Percentiles rank a stretch among this genome's conserved stretches.
These are phyloP conservation scores for Camellia sinensis DNA, from an alignment of 148 eudicot genomes.

Conservation along the genomic window DNA sequence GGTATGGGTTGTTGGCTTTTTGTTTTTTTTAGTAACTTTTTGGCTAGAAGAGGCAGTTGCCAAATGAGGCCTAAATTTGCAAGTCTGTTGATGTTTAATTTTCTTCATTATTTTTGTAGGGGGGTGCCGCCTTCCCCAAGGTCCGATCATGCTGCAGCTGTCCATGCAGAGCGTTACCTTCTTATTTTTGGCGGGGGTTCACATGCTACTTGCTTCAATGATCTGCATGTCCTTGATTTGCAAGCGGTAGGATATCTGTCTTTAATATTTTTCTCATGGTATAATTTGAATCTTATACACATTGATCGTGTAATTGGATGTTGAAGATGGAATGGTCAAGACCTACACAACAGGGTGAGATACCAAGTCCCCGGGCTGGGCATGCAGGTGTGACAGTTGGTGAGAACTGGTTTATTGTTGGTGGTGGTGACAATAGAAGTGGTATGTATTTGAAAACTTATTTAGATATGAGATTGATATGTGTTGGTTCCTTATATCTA, in stretches of 20 bases:
- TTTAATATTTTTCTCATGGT: slow-evolving; percentile 8
- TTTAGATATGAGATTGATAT: background rate
- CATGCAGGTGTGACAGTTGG: slow-evolving; percentile 97
- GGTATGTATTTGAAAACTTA: slow-evolving; percentile 48
- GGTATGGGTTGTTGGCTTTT: too few relatives aligned
- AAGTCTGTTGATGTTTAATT: background rate
- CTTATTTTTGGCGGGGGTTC: slow-evolving; percentile 98
- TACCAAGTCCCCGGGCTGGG: slow-evolving; percentile 97
- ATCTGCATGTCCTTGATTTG: slow-evolving; percentile 94
- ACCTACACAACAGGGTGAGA: slow-evolving; percentile 91
- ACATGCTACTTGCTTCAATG: slow-evolving; percentile 97
- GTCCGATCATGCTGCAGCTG: slow-evolving; percentile 99
- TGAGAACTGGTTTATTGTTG: slow-evolving; percentile 97
- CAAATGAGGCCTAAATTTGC: too few relatives aligned
- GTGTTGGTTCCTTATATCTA: slow-evolving; percentile 4
- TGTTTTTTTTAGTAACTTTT: too few relatives aligned
- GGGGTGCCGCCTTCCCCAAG: slow-evolving; percentile 95
- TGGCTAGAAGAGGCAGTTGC: too few relatives aligned
- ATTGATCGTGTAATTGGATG: slow-evolving; percentile 15
- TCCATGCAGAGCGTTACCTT: slow-evolving; percentile 98
- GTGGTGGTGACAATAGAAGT: slow-evolving; percentile 93
- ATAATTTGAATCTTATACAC: slow-evolving; percentile 12
- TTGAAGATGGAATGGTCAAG: slow-evolving; percentile 98
- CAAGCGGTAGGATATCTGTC: slow-evolving; percentile 63
- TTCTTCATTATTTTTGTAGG: slow-evolving; percentile 37